phyloP scores from a whole-genome alignment of 805 yeast genomes.

The Clavispora vitiphila region DNA sequence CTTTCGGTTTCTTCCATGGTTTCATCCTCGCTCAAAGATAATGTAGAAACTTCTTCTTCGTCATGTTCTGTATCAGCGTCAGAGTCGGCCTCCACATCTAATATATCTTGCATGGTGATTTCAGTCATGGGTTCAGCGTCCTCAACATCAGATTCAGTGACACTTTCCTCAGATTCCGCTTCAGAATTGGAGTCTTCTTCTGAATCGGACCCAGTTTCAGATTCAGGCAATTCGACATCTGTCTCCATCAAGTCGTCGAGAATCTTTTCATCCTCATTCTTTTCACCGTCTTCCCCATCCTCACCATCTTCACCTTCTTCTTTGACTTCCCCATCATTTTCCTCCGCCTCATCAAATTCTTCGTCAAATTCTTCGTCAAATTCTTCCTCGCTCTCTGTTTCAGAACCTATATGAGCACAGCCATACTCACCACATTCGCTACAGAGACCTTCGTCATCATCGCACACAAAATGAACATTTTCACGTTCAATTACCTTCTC shows the following conservation, averaged over 20 bases:
- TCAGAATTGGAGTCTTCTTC: slow-evolving; percentile 17
- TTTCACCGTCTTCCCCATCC: slow-evolving; percentile 6
- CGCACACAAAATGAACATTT: slow-evolving; percentile 39
- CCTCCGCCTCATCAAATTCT: slow-evolving; percentile 11
- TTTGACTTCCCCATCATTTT: slow-evolving; percentile 4
- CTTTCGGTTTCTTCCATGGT: slow-evolving; percentile 10
- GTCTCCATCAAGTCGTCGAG: slow-evolving; percentile 1
- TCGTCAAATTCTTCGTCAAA: slow-evolving; percentile 11
- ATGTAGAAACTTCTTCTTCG: slow-evolving; percentile 17
- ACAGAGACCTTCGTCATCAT: slow-evolving; percentile 16
- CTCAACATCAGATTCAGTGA: slow-evolving; percentile 14
- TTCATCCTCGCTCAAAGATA: slow-evolving; percentile 16
- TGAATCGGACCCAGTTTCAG: neutral
- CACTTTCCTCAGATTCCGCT: neutral
- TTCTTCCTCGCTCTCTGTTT: slow-evolving; percentile 4
- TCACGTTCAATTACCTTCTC: slow-evolving; percentile 31
- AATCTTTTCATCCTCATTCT: slow-evolving; percentile 12
- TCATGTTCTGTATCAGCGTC: slow-evolving; percentile 20
- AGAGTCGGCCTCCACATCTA: slow-evolving; percentile 19
- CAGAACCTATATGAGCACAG: slow-evolving; percentile 11
- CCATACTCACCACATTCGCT: slow-evolving; percentile 16
- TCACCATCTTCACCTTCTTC: slow-evolving; percentile 1
- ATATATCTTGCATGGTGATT: slow-evolving; percentile 27
- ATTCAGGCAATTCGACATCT: neutral
- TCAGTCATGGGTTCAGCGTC: slow-evolving; percentile 16